Conservation (phyloP, 106 monocot species). For the Apostasia shenzhenica region DNA sequence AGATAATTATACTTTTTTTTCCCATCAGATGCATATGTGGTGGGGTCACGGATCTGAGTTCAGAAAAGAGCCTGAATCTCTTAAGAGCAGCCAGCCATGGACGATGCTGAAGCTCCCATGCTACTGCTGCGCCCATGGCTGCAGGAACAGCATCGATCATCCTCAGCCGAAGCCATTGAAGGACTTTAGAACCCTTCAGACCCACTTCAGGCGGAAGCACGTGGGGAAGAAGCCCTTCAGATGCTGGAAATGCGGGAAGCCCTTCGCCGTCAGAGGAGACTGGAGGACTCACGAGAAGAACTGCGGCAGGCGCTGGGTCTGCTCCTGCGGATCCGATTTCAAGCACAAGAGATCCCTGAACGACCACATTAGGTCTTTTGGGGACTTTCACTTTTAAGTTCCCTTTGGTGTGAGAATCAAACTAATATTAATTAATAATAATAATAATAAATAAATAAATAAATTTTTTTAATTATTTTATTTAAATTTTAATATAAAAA, state of each 20-base stretch:
- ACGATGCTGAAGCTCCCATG: constrained; percentile 56
- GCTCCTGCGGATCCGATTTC: constrained; percentile 61
- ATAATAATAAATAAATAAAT: no score
- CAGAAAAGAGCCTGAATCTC: constrained; percentile 56
- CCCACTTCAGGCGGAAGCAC: constrained; percentile 76
- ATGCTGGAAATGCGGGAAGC: constrained; percentile 57
- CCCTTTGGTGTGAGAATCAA: no score
- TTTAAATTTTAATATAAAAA: no score
- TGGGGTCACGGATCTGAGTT: constrained; percentile 75
- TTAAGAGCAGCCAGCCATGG: constrained; percentile 34
- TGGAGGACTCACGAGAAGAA: constrained; percentile 82
- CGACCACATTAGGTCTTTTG: constrained; percentile 60
- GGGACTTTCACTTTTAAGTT: constrained; percentile 15
- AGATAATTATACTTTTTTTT: no score
- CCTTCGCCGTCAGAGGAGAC: constrained; percentile 62
- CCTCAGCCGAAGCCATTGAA: constrained; percentile 48
- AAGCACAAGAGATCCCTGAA: constrained; percentile 70
- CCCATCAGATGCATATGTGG: constrained; percentile 73
- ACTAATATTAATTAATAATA: no score
- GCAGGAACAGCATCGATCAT: constrained; percentile 69
- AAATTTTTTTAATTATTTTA: no score
- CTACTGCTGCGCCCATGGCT: constrained; percentile 60
- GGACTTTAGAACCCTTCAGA: constrained; percentile 70
- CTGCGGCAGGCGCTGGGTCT: constrained; percentile 62
- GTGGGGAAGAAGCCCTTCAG: constrained; percentile 48